Base-by-base conservation (phyloP, 805 yeast genomes). In the Tetrapisispora arboricola region DNA sequence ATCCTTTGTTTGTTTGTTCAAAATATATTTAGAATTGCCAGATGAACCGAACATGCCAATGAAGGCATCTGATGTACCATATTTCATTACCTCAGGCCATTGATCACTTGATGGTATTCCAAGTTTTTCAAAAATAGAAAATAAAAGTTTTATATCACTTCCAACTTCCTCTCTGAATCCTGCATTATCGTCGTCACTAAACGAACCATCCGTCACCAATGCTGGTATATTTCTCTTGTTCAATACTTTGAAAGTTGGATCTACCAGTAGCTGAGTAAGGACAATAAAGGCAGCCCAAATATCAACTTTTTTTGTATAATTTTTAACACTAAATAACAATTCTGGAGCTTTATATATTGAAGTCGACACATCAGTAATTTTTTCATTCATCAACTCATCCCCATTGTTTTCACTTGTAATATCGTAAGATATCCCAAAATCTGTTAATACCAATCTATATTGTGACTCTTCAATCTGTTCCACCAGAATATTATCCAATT, bases 291-390 rank as follows among this genome's bases (percentile, higher is more conserved):
- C 53, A 2, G 84, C 65, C 95, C 95, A 85, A 12, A 82, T 64
- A 51, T 85, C 95, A 4, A 84, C 65, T 32, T 68, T 74, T 25
- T 53, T 54, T 6, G 68, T 58, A 54, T 85, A 85, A 43, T 67
- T 63, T 13, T 65, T 56, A 8, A 72, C 65, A 1, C 86, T 83
- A 36, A 82, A 71, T 34, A 84, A 63, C 36, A 83, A 61, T 50
- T 85, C 94, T 0, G 94, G 90, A 0, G 94, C 79, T 49, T 83
- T 78, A 61, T 78, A 86, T 35, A 69, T 70, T 1, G 80, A 78
- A 0, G 90, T 79, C 17, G 80, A 72, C 9, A 86, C 78, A 42
- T 73, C 76, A 11, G 68, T 57, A 26, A 68, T 56, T 42, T 65
- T 66, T 6, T 47, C 41, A 18, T 55, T 50, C 2, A 44, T 30